These are phyloP conservation scores for Chalciporus sphaerocephalus DNA, from an alignment of 768 basidiomycete species.

Conservation along the genomic window DNA sequence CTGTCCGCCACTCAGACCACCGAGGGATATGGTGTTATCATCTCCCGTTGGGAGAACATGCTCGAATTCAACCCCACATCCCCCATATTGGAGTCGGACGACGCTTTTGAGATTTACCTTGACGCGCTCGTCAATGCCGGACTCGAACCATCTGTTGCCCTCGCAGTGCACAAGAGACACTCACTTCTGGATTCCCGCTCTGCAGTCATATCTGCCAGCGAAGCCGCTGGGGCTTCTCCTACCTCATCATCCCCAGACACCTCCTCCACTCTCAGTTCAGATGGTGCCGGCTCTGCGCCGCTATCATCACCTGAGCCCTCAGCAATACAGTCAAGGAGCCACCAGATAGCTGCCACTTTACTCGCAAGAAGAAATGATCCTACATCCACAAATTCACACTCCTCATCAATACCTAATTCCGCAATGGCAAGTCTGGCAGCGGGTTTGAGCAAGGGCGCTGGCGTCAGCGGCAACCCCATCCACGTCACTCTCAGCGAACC, in stretches of 20 bases:
- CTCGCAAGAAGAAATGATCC: slow-evolving; percentile 28
- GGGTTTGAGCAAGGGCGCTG: slow-evolving; percentile 40
- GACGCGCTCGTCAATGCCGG: slow-evolving; percentile 58
- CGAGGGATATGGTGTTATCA: slow-evolving; percentile 66
- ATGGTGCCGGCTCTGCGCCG: slow-evolving; percentile 11
- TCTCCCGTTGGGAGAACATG: slow-evolving; percentile 79
- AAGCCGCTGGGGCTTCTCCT: background rate
- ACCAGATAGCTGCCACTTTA: slow-evolving; percentile 40
- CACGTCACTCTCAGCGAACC: slow-evolving; percentile 80
- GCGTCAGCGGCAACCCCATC: slow-evolving; percentile 56
- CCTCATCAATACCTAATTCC: slow-evolving; percentile 21
- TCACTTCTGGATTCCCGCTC: slow-evolving; percentile 46
- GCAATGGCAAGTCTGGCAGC: slow-evolving; percentile 42
- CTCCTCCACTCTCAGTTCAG: slow-evolving; percentile 16
- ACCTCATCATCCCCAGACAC: slow-evolving; percentile 7
- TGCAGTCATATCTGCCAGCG: slow-evolving; percentile 10
- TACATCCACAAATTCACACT: slow-evolving; percentile 3
- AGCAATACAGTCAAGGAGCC: slow-evolving; percentile 33
- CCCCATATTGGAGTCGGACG: slow-evolving; percentile 64
- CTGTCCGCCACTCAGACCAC: slow-evolving; percentile 60
- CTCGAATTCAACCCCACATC: slow-evolving; percentile 71
- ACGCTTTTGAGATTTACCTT: slow-evolving; percentile 75
- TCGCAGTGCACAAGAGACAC: slow-evolving; percentile 69
- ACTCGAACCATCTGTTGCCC: slow-evolving; percentile 50
- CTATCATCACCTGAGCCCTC: slow-evolving; percentile 10